phyloP scores from a whole-genome alignment of 176 grass and related monocot genomes.

The Metroxylon sagu region DNA sequence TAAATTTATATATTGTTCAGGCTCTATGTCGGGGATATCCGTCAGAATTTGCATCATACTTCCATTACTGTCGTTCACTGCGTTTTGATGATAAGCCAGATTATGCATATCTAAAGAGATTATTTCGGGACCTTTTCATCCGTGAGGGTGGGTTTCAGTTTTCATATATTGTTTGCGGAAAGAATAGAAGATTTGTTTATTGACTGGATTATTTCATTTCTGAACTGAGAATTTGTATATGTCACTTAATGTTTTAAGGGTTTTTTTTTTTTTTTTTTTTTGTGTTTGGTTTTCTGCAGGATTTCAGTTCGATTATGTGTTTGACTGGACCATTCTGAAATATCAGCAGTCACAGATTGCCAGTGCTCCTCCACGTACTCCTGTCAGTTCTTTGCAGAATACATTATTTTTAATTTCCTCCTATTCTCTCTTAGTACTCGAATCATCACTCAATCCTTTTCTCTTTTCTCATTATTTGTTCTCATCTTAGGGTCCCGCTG shows the following conservation, averaged over 20 bases:
- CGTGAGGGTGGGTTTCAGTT: constrained; percentile 57
- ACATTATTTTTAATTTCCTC: background rate
- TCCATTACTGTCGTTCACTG: constrained; percentile 89
- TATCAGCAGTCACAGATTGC: constrained; percentile 95
- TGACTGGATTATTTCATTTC: too few relatives aligned
- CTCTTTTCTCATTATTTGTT: background rate
- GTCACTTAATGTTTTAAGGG: background rate
- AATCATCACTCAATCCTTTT: background rate
- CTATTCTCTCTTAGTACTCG: background rate
- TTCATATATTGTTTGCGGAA: background rate
- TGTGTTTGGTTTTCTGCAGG: constrained; percentile 33
- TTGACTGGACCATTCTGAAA: constrained; percentile 99
- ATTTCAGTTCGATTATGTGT: constrained; percentile 99
- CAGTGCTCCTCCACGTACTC: constrained; percentile 57
- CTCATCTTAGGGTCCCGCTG: constrained; percentile 39
- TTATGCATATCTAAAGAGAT: constrained; percentile 92
- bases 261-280: constrained; percentile 5
- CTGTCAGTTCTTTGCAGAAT: constrained; percentile 25
- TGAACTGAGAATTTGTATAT: too few relatives aligned
- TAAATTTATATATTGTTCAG: constrained; percentile 23
- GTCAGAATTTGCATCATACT: constrained; percentile 90
- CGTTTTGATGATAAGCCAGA: constrained; percentile 91
- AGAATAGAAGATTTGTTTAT: too few relatives aligned
- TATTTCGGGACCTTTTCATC: constrained; percentile 96
- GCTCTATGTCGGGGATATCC: constrained; percentile 82